These are phyloP conservation scores for Fraxinus latifolia DNA, from an alignment of 305 asterid species.

Conservation along the genomic window DNA sequence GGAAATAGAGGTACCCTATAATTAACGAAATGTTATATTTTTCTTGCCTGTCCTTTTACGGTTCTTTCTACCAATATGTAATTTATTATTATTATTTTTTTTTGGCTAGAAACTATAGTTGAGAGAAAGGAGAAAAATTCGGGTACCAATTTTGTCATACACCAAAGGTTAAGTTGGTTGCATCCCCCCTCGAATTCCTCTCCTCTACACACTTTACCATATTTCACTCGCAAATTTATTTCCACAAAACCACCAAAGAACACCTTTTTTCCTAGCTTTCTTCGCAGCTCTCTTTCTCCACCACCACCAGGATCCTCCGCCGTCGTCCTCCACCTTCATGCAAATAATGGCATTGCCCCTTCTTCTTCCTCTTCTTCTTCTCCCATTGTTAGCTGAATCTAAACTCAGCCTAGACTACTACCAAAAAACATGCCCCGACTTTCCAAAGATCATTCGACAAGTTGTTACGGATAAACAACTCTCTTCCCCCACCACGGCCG, in stretches of 20 bases:
- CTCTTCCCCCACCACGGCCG: slow-evolving; percentile 68
- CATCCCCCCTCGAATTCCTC: slow-evolving; percentile 29
- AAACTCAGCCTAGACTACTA: slow-evolving; percentile 53
- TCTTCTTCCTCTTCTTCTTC: slow-evolving; percentile 25
- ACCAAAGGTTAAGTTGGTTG: not conserved
- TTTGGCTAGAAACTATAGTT: not conserved
- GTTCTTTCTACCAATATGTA: too few relatives aligned
- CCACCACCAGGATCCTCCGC: slow-evolving; percentile 15
- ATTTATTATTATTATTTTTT: too few relatives aligned
- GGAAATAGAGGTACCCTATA: too few relatives aligned
- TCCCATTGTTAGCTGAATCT: slow-evolving; percentile 28
- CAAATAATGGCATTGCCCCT: slow-evolving; percentile 37
- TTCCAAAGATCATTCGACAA: slow-evolving; percentile 46
- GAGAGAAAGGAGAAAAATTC: slow-evolving; percentile 19
- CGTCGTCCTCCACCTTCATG: slow-evolving; percentile 13
- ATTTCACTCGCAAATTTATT: slow-evolving; percentile 1
- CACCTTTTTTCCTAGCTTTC: not conserved
- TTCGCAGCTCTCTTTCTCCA: not conserved
- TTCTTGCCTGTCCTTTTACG: too few relatives aligned
- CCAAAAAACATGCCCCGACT: slow-evolving; percentile 60
- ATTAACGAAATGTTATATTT: too few relatives aligned
- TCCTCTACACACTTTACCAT: slow-evolving; percentile 20
- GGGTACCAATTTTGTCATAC: slow-evolving; percentile 12
- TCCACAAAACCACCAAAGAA: not conserved
- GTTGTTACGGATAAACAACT: slow-evolving; percentile 59